Conservation (phyloP, 192 early-diverging fungal species). For the Entomortierella beljakovae region DNA sequence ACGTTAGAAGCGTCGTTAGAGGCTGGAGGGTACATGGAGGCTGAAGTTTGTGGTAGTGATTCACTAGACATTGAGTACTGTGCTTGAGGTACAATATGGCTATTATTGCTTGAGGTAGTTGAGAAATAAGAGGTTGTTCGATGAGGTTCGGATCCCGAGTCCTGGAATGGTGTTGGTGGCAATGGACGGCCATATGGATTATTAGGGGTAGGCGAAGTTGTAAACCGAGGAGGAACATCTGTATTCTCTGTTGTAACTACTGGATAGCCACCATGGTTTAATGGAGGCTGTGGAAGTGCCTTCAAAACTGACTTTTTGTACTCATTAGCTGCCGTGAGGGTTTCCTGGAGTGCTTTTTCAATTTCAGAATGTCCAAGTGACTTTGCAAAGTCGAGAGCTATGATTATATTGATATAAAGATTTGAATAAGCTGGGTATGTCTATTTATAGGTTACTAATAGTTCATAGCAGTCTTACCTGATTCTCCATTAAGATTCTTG, state of each 20-base stretch:
- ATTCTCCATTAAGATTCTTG: slow-evolving; percentile 16
- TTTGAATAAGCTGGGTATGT: background rate
- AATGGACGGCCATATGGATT: slow-evolving; percentile 18
- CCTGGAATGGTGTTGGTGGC: slow-evolving; percentile 27
- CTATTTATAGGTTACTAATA: no score
- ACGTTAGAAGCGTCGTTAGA: background rate
- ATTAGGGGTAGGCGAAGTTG: background rate
- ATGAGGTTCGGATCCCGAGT: background rate
- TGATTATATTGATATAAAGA: background rate
- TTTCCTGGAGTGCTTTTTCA: slow-evolving; percentile 16
- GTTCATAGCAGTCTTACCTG: slow-evolving; percentile 19
- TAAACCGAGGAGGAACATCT: background rate
- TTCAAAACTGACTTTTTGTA: slow-evolving; percentile 7
- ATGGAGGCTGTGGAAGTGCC: background rate
- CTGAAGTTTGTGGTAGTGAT: no score
- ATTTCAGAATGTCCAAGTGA: slow-evolving; percentile 22
- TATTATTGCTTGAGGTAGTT: background rate
- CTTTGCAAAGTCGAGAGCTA: slow-evolving; percentile 40
- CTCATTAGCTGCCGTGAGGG: slow-evolving; percentile 16
- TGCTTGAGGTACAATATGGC: background rate
- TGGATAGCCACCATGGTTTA: background rate
- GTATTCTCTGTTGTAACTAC: background rate
- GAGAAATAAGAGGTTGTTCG: slow-evolving; percentile 7
- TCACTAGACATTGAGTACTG: no score
- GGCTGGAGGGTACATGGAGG: background rate